These are phyloP conservation scores for Vitis riparia DNA, from an alignment of 164 flowering plant species.

Conservation along the genomic window DNA sequence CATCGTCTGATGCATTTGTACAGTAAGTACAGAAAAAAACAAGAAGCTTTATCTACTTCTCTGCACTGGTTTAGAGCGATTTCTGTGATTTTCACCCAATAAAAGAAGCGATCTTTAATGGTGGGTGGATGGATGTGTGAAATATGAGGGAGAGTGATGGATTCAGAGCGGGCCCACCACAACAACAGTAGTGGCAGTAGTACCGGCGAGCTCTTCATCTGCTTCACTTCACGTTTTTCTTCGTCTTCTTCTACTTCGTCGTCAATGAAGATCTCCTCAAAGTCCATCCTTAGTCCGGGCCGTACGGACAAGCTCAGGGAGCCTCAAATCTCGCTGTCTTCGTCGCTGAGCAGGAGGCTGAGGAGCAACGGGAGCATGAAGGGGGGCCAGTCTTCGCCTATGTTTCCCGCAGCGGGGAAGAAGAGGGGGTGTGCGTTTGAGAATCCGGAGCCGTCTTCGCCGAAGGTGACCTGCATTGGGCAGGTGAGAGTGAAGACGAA, in stretches of 20 bases:
- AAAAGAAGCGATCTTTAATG: background rate
- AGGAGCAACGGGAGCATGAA: constrained; percentile 67
- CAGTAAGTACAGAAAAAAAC: too few relatives aligned
- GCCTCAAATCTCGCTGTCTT: constrained; percentile 45
- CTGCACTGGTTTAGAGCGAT: too few relatives aligned
- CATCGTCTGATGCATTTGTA: too few relatives aligned
- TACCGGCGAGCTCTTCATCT: constrained; percentile 64
- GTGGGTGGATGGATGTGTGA: background rate
- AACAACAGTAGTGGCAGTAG: constrained; percentile 15
- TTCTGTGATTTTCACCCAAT: too few relatives aligned
- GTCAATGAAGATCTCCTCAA: constrained; percentile 66
- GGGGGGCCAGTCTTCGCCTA: constrained; percentile 73
- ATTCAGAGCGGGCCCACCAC: constrained; percentile 30
- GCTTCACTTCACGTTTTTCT: constrained; percentile 72
- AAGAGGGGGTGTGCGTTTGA: constrained; percentile 55
- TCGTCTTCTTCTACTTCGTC: constrained; percentile 64
- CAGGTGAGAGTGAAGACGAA: constrained; percentile 88
- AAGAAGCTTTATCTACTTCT: too few relatives aligned
- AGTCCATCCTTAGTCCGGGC: constrained; percentile 66
- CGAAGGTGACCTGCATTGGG: constrained; percentile 92
- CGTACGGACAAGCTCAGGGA: constrained; percentile 41
- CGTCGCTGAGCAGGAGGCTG: constrained; percentile 67
- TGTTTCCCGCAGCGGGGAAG: constrained; percentile 56
- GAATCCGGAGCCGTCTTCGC: constrained; percentile 83
- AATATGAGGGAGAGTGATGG: constrained; percentile 8